These are phyloP conservation scores for Rhodotorula sp. DNA, from an alignment of 1,284 basidiomycete genomes.

Conservation along the genomic window DNA sequence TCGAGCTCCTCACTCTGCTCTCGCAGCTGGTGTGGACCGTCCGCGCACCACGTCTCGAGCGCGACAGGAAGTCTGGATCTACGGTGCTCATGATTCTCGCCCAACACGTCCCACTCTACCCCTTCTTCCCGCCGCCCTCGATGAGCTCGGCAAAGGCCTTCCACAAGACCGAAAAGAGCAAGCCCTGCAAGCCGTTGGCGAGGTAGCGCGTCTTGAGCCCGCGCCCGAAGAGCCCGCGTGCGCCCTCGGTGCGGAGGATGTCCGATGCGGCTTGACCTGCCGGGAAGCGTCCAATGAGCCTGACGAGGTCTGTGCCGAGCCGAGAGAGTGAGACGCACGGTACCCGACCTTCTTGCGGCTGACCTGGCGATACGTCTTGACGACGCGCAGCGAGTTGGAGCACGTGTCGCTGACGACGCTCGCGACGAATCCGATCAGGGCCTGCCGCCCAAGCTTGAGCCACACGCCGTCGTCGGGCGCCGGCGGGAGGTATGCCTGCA, in stretches of 20 bases:
- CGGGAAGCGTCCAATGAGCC: neutral
- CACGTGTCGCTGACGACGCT: slow-evolving; percentile 77
- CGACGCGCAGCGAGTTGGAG: slow-evolving; percentile 81
- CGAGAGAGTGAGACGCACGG: slow-evolving; percentile 47
- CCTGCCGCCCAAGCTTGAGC: slow-evolving; percentile 68
- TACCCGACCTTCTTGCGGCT: slow-evolving; percentile 76
- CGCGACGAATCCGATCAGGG: slow-evolving; percentile 81
- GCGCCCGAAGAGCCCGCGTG: slow-evolving; percentile 69
- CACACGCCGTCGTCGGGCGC: slow-evolving; percentile 51
- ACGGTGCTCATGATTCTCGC: no score
- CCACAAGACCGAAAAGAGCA: slow-evolving; percentile 84
- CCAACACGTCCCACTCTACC: no score
- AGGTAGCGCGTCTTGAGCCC: slow-evolving; percentile 70
- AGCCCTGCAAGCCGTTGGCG: slow-evolving; percentile 79
- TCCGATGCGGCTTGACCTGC: slow-evolving; percentile 61
- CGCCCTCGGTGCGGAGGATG: slow-evolving; percentile 67
- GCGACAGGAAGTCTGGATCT: no score
- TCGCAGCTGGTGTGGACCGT: no score
- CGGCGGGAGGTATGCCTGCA: slow-evolving; percentile 64
- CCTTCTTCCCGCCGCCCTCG: neutral
- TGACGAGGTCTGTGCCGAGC: neutral
- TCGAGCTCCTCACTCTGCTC: no score
- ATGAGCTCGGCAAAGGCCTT: slow-evolving; percentile 68
- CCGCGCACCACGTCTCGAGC: no score
- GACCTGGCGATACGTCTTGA: slow-evolving; percentile 90